phyloP scores from a whole-genome alignment of 2,329 filamentous ascomycete genomes.

The Lasiodiplodia citricola region DNA sequence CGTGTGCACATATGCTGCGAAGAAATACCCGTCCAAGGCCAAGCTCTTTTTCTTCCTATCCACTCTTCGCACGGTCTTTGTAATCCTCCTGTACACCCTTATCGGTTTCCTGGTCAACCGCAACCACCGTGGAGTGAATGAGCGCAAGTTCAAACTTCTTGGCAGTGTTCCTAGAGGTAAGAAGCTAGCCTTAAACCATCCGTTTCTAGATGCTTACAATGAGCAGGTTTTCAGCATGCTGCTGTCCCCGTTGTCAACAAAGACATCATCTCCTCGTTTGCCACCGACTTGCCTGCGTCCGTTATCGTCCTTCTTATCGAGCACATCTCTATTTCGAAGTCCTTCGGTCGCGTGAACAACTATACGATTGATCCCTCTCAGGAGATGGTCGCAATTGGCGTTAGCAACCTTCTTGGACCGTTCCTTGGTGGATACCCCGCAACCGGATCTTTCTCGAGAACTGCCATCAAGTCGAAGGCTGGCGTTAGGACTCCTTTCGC shows the following conservation, averaged over 20 bases:
- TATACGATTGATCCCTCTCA: slow-evolving; percentile 96
- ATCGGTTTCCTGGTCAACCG: slow-evolving; percentile 87
- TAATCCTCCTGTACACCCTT: slow-evolving; percentile 90
- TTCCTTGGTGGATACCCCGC: slow-evolving; percentile 91
- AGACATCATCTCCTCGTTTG: slow-evolving; percentile 71
- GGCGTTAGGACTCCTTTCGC: slow-evolving; percentile 91
- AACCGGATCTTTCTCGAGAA: slow-evolving; percentile 94
- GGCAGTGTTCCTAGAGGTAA: slow-evolving; percentile 70
- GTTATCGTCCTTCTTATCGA: slow-evolving; percentile 96
- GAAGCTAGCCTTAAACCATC: background rate
- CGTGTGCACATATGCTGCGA: slow-evolving; percentile 68
- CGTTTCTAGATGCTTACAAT: background rate
- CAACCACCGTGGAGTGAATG: slow-evolving; percentile 51
- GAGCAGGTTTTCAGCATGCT: slow-evolving; percentile 75
- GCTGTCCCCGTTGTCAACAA: slow-evolving; percentile 72
- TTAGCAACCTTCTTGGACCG: slow-evolving; percentile 86
- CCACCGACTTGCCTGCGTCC: slow-evolving; percentile 76
- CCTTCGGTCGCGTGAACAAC: slow-evolving; percentile 93
- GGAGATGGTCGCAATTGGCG: slow-evolving; percentile 91
- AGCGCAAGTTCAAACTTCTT: slow-evolving; percentile 76
- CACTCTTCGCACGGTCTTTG: slow-evolving; percentile 87
- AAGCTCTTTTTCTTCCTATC: slow-evolving; percentile 89
- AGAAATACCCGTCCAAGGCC: slow-evolving; percentile 69
- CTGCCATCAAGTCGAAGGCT: slow-evolving; percentile 96
- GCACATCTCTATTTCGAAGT: slow-evolving; percentile 96